Evolutionary conservation across 2,329 filamentous ascomycete species (phyloP), one percentile per base, ranked within the genome.

Genomic region (Exophiala dermatitidis): DNA sequence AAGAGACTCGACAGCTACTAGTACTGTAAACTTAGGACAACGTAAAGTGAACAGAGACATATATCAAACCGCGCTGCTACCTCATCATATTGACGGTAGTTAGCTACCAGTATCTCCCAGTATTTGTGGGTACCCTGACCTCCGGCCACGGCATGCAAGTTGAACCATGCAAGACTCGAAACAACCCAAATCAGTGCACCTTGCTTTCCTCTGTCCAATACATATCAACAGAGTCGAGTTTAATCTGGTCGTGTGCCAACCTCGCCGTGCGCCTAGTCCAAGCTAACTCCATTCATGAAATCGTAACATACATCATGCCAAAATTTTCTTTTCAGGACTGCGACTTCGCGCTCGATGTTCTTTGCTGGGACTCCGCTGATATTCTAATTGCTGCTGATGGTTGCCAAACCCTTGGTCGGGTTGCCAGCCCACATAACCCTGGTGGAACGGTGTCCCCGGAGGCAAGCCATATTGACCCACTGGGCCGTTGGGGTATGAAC

Each of bases 311-410:
- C 38, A 41, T 41, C 12, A 41, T 32, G 36, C 40, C 45, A 29
- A 12, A 36, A 28, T 57, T 37, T 58, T 62, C 57, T 63, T 63
- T 41, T 59, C 59, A 10, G 62, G 62, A 58, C 62, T 64, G 33
- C 59, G 47, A 33, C 54, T 57, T 33, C 58, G 52, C 30, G 55
- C 49, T 38, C 59, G 53, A 53, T 58, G 52, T 33, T 58, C 60
- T 44, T 62, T 64, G 50, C 61, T 62, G 26, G 60, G 61, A 48
- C 61, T 64, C 46, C 55, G 38, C 9, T 56, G 48, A 42, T 62
- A 62, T 33, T 60, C 62, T n/a, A 63, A 29, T n/a, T 53, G 59
- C 47, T 56, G 55, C 40, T 57, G 53, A 10, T 19, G 19, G 19
- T 54, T 46, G 10, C 28, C 48, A 32, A 50, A 55, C 2, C 46